Evolutionary conservation across 331 rosid species (phyloP), one percentile per base, ranked within the genome.

Genomic region (Pyracantha coccinea): DNA sequence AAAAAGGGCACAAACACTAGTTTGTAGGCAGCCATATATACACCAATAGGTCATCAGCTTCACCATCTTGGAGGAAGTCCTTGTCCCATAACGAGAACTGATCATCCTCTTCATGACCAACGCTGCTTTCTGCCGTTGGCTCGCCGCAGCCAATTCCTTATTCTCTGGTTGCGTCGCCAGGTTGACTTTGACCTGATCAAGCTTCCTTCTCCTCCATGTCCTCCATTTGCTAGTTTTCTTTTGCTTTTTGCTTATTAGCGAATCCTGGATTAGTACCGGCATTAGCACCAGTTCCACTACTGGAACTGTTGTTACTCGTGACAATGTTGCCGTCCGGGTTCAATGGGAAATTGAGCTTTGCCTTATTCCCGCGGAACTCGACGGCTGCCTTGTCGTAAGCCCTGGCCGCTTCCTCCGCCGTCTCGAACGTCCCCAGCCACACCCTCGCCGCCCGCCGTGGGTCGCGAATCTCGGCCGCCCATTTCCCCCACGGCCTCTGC

Each of bases 401-500:
- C 64, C 81, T 74, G 9, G 91, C 89, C 1, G 91, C 96, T 72
- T 77, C 23, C 87, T 88, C 88, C 4, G 83, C 91, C 14, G 89
- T 86, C 55, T 80, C 73, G 65, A 90, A 90, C 1, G 91, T 88
- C 28, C 93, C 89, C 1, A 86, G 84, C 96, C 93, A 90, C 11
- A 88, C 90, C 9, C 90, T 78, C 0, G 70, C 59, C 0, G 86
- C 85, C 17, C 69, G 19, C 13, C 45, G 54, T 0, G 91, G 96
- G 76, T 88, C 90, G 23, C 90, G 54, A 25, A 86, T 90, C 81
- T 88, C 96, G 0, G 89, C 87, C 1, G 88, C 93, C 91, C 91
- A 90, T 54, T 88, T 90, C 7, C 91, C 93, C 96, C 90, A 80
- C 4, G 90, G 89, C 80, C 92, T 86, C 82, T 79, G 90, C 58